These are phyloP conservation scores for Zygosaccharomyces sapae DNA, from an alignment of 1,139 yeast species.

Conservation along the genomic window DNA sequence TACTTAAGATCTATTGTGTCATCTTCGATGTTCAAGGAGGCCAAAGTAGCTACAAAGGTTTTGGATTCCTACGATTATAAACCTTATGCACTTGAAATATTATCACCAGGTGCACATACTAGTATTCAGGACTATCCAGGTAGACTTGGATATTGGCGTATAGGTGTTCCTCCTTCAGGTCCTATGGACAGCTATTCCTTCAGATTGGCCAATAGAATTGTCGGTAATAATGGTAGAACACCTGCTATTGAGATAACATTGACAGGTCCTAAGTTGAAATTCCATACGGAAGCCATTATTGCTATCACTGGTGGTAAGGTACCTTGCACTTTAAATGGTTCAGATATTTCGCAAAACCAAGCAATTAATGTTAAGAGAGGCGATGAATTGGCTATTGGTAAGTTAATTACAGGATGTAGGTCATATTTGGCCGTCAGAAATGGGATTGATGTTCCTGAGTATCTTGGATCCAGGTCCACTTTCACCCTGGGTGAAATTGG, in stretches of 20 bases:
- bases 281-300: slow-evolving; percentile 74
- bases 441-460: slow-evolving; percentile 90
- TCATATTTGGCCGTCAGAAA: slow-evolving; percentile 87
- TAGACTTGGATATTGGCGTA: slow-evolving; percentile 80
- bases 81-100: slow-evolving; percentile 79
- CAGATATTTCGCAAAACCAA: slow-evolving; percentile 56
- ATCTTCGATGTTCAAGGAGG: slow-evolving; percentile 77
- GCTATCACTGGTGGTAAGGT: slow-evolving; percentile 87
- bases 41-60: slow-evolving; percentile 79
- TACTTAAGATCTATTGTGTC: slow-evolving; percentile 81
- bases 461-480: slow-evolving; percentile 93
- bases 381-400: slow-evolving; percentile 75
- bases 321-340: slow-evolving; percentile 62
- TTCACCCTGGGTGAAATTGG: slow-evolving; percentile 94
- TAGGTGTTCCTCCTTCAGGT: slow-evolving; percentile 98
- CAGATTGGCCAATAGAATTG: slow-evolving; percentile 82
- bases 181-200: slow-evolving; percentile 95
- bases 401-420: slow-evolving; percentile 76
- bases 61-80: slow-evolving; percentile 76
- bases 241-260: slow-evolving; percentile 91
- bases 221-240: slow-evolving; percentile 74
- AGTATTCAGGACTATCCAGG: slow-evolving; percentile 97
- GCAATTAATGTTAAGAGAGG: slow-evolving; percentile 71
- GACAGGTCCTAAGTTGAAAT: slow-evolving; percentile 76
- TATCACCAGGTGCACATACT: slow-evolving; percentile 88